A percentile compares a stretch with the other conserved stretches of the same genome.
These are phyloP conservation scores for Brassica juncea DNA, from an alignment of 345 rosid species.

Conservation along the genomic window DNA sequence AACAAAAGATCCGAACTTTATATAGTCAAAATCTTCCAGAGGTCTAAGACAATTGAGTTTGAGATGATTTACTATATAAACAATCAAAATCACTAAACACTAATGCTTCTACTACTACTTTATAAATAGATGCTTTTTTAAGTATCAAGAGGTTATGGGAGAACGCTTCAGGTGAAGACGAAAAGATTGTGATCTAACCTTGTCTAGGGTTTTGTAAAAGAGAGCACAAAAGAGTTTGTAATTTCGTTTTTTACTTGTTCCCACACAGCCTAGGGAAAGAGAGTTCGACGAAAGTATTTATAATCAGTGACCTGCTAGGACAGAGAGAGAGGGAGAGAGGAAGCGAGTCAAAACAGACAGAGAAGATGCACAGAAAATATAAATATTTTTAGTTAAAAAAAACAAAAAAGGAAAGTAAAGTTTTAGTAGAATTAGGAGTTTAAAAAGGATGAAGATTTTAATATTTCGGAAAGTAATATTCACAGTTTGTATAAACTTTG, in stretches of 20 bases:
- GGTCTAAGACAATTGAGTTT: conserved; percentile 5
- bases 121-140: not conserved
- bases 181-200: not conserved
- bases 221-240: conserved; percentile 1
- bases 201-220: not conserved
- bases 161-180: not conserved
- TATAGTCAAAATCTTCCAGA: not conserved
- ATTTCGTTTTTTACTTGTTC: not conserved
- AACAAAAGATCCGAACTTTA: not conserved
- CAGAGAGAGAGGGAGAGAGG: not conserved
- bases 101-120: not conserved
- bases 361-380: not conserved
- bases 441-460: not conserved
- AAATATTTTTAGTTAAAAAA: not conserved
- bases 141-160: not conserved
- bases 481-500: not conserved
- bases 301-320: not conserved
- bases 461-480: not conserved
- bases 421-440: not conserved
- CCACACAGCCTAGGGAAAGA: not conserved
- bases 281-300: conserved; percentile 3
- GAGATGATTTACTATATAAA: not conserved
- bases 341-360: not conserved
- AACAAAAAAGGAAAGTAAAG: not conserved
- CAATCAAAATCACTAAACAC: not conserved